Evolutionary conservation across 2,329 filamentous ascomycete species (phyloP).

Genomic region (Triangularia verruculosa): DNA sequence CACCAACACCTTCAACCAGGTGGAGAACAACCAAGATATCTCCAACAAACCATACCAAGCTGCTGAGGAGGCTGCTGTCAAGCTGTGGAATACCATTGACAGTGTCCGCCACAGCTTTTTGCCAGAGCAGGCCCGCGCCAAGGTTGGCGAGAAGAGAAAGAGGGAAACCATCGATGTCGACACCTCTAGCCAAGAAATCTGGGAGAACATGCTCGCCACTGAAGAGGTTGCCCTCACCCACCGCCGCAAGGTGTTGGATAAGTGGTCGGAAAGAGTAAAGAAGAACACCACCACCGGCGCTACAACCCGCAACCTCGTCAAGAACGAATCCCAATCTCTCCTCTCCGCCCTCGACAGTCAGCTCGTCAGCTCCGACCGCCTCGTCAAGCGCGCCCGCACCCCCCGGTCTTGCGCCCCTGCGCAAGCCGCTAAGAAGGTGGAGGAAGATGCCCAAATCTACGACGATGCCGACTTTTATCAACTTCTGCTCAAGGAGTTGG

Average conservation of each 20-base stretch:
- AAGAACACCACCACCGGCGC: constrained; percentile 52
- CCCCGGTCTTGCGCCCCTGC: constrained; percentile 74
- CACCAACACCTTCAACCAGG: constrained; percentile 66
- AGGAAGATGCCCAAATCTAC: constrained; percentile 66
- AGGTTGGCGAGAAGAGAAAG: constrained; percentile 61
- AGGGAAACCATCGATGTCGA: constrained; percentile 46
- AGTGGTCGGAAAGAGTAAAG: constrained; percentile 83
- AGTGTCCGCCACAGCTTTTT: constrained; percentile 62
- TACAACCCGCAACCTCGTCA: constrained; percentile 54
- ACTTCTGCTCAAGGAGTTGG: constrained; percentile 83
- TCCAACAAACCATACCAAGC: constrained; percentile 61
- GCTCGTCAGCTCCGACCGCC: constrained; percentile 61
- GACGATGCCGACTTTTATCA: constrained; percentile 97
- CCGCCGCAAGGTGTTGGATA: constrained; percentile 73
- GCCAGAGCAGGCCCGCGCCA: constrained; percentile 42
- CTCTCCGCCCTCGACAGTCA: constrained; percentile 68
- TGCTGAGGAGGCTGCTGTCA: constrained; percentile 80
- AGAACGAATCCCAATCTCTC: constrained; percentile 55
- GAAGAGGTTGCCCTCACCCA: constrained; percentile 59
- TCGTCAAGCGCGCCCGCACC: constrained; percentile 65
- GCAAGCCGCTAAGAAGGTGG: constrained; percentile 57
- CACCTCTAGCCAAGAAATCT: constrained; percentile 64
- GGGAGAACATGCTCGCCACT: constrained; percentile 65
- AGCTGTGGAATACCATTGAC: constrained; percentile 79
- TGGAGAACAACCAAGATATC: constrained; percentile 38